These are phyloP conservation scores for Cladosporium austrohemisphaericum DNA, from an alignment of 2,329 filamentous ascomycete species.

Conservation along the genomic window DNA sequence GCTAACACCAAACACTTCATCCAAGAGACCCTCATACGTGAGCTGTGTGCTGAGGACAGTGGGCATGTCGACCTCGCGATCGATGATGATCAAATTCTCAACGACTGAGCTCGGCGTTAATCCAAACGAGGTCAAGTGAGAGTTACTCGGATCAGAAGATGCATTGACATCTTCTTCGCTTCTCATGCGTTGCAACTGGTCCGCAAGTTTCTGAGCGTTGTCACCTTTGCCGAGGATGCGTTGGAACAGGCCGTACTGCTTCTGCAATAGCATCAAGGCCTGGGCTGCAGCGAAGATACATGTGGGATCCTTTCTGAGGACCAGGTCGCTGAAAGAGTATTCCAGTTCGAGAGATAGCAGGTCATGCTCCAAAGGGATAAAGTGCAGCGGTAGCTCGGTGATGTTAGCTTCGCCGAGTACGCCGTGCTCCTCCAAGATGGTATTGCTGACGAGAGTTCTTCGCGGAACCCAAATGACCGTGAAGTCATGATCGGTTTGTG, in stretches of 20 bases:
- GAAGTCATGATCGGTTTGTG: conserved; percentile 89
- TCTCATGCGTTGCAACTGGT: conserved; percentile 84
- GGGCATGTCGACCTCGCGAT: conserved; percentile 90
- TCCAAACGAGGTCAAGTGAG: conserved; percentile 55
- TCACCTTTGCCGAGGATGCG: conserved; percentile 94
- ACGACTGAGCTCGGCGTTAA: conserved; percentile 81
- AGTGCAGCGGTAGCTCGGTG: conserved; percentile 79
- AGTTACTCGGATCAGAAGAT: conserved; percentile 37
- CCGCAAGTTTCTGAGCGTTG: conserved; percentile 82
- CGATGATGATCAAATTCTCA: conserved; percentile 90
- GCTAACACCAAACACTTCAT: conserved; percentile 86
- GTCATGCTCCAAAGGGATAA: conserved; percentile 88
- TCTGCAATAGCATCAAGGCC: conserved; percentile 91
- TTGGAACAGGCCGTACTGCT: conserved; percentile 87
- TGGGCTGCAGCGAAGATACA: conserved; percentile 84
- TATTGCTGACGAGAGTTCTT: conserved; percentile 84
- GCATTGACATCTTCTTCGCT: conserved; percentile 71
- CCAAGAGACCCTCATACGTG: conserved; percentile 93
- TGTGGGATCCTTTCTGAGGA: conserved; percentile 84
- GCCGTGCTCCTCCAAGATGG: conserved; percentile 86
- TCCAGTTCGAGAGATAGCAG: conserved; percentile 87
- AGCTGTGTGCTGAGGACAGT: conserved; percentile 89
- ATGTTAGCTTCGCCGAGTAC: conserved; percentile 91
- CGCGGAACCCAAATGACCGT: conserved; percentile 95
- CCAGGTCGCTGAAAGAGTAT: conserved; percentile 80